Percentiles rank a stretch among this genome's conserved stretches.
Conservation (phyloP, 352 stramenopile species). For the Phytophthora podocarpi region DNA sequence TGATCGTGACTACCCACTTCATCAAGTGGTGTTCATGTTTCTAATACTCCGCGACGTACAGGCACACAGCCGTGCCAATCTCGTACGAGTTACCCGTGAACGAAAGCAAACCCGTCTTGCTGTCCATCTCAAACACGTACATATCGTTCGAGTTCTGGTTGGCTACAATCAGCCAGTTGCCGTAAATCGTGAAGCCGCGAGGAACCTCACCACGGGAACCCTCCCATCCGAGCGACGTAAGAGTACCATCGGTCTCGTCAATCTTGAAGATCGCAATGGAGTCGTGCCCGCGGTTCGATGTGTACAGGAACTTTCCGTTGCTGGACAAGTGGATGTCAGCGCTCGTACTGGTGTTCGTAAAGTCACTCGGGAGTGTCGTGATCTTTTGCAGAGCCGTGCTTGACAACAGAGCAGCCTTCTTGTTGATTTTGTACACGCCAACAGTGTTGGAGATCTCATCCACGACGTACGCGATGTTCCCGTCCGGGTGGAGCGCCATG, state of each 20-base stretch:
- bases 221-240: conserved; percentile 46
- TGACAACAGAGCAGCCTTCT: conserved; percentile 28
- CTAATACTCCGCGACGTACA: conserved; percentile 37
- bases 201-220: conserved; percentile 47
- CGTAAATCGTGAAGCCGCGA: conserved; percentile 54
- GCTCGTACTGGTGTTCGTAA: conserved; percentile 30
- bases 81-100: conserved; percentile 47
- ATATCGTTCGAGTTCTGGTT: conserved; percentile 72
- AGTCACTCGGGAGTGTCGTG: conserved; percentile 54
- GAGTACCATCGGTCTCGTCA: conserved; percentile 28
- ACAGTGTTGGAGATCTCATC: conserved; percentile 70
- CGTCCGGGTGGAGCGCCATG: conserved; percentile 55
- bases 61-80: conserved; percentile 48
- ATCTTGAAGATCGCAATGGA: conserved; percentile 67
- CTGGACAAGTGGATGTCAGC: conserved; percentile 63
- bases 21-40: background rate
- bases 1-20: no score
- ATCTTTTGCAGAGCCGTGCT: conserved; percentile 45
- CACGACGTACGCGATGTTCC: conserved; percentile 62
- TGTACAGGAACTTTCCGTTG: conserved; percentile 64
- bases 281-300: conserved; percentile 69
- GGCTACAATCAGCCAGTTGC: conserved; percentile 56
- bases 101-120: conserved; percentile 44
- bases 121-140: conserved; percentile 55
- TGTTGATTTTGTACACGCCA: conserved; percentile 52